Base-by-base conservation (phyloP, 441 rosid genomes). In the Populus trichocarpa region DNA sequence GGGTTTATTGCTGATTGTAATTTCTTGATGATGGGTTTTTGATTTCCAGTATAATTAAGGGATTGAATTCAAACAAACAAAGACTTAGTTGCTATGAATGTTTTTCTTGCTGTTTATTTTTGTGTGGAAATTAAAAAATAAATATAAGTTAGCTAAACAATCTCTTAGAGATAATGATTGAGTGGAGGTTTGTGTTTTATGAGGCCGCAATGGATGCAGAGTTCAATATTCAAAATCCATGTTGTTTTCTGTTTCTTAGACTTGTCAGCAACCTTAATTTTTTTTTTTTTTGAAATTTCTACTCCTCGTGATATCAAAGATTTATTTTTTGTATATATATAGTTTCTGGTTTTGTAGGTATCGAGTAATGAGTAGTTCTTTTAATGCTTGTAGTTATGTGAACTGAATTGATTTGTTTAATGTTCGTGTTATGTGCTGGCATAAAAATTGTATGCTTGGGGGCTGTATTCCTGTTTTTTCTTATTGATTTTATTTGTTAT, bases 1-100 rank as follows among this genome's bases (percentile, higher is more conserved):
- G 75, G 85, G 81, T 80, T 87, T 75, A 50, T 80, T 79, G 67
- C 3, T 72, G 28, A 40, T 76, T 78, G 33, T 4, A 33, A 46
- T 74, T 59, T 28, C 72, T 67, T n/a, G 65, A 30, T 72, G 64
- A 57, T 75, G 77, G 74, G 35, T 73, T 77, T 78, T 79, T 78
- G 74, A 33, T 59, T 65, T 16, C 18, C 35, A 1, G 35, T 8
- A 64, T 53, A 74, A 35, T 67, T 40, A 61, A 28, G 46, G 40
- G 53, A 30, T 32, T 38, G 67, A 70, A 70, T 57, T 23, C 53
- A 26, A 42, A 63, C 22, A 22, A 22, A 61, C 12, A 9, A 61
- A 63, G 25, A 22, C 66, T 61, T 22, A 1, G 28, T 23, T 63
- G 66, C 25, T 63, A 63, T 63, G 28, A 22, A 63, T 63, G 66